Conservation (phyloP, 306 rosid species). For the Elaeagnus macrophylla region DNA sequence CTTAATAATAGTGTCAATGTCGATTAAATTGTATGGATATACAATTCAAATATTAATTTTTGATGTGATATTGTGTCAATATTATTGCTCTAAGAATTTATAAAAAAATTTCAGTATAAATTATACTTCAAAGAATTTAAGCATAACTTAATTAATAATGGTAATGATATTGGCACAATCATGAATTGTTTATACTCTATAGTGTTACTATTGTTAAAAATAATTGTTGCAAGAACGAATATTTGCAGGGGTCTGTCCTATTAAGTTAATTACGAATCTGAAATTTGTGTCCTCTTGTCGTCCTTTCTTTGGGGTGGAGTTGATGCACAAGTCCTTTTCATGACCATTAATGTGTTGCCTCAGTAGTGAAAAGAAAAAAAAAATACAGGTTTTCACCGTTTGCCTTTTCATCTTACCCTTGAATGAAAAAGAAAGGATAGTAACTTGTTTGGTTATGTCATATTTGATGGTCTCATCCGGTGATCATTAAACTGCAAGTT, state of each 20-base stretch:
- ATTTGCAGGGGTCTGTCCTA: constrained; percentile 25
- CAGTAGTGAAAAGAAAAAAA: constrained; percentile 25
- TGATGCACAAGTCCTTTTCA: constrained; percentile 35
- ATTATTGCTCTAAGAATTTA: no score
- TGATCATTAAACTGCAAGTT: constrained; percentile 22
- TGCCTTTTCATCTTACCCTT: constrained; percentile 27
- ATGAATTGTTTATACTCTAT: no score
- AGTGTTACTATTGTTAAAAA: no score
- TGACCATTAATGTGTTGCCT: constrained; percentile 23
- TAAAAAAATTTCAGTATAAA: no score
- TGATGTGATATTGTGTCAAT: no score
- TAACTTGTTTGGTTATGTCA: constrained; percentile 18
- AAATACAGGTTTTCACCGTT: constrained; percentile 23
- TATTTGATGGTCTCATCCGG: constrained; percentile 24
- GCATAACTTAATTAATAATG: no score
- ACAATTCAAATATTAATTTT: no score
- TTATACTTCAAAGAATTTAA: no score
- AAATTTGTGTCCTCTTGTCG: constrained; percentile 19
- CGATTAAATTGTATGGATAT: no score
- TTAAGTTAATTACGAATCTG: constrained; percentile 10
- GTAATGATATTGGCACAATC: no score
- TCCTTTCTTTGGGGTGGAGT: constrained; percentile 18
- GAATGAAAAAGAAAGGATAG: constrained; percentile 10
- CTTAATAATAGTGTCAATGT: no score
- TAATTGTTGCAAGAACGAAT: background rate